Conservation (phyloP, 805 yeast species). For the Saccharomycopsis sp. region DNA sequence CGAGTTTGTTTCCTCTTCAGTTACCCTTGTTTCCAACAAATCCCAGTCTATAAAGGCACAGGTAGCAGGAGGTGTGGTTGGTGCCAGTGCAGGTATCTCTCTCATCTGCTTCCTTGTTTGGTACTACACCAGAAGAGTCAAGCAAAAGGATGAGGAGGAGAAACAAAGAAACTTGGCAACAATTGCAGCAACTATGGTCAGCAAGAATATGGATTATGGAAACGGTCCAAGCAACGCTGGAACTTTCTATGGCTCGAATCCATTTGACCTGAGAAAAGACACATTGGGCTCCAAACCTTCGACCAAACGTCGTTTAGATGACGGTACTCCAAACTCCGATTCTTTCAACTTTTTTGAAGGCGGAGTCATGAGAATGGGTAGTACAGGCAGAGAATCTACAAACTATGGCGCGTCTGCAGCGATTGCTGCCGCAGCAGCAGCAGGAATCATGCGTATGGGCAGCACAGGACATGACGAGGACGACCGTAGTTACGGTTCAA, state of each 20-base stretch:
- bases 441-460: slow-evolving; percentile 17
- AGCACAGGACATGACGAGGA: slow-evolving; percentile 15
- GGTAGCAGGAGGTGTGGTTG: slow-evolving; percentile 22
- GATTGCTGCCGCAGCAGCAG: neutral
- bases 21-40: slow-evolving; percentile 13
- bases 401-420: neutral
- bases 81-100: slow-evolving; percentile 20
- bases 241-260: slow-evolving; percentile 1
- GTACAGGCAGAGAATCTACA: slow-evolving; percentile 15
- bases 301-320: slow-evolving; percentile 4
- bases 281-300: slow-evolving; percentile 11
- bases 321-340: slow-evolving; percentile 1
- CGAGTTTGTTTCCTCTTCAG: slow-evolving; percentile 18
- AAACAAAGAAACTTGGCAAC: slow-evolving; percentile 21
- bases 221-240: slow-evolving; percentile 5
- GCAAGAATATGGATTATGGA: slow-evolving; percentile 2
- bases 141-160: slow-evolving; percentile 21
- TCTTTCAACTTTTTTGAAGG: neutral
- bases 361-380: slow-evolving; percentile 17
- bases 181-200: slow-evolving; percentile 21
- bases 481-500: neutral
- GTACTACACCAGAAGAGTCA: slow-evolving; percentile 20
- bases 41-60: slow-evolving; percentile 8
- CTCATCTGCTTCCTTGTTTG: slow-evolving; percentile 18
- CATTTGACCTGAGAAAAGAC: slow-evolving; percentile 6